These are phyloP conservation scores for Trametes hirsuta DNA, from an alignment of 1,284 basidiomycete species.

Conservation along the genomic window DNA sequence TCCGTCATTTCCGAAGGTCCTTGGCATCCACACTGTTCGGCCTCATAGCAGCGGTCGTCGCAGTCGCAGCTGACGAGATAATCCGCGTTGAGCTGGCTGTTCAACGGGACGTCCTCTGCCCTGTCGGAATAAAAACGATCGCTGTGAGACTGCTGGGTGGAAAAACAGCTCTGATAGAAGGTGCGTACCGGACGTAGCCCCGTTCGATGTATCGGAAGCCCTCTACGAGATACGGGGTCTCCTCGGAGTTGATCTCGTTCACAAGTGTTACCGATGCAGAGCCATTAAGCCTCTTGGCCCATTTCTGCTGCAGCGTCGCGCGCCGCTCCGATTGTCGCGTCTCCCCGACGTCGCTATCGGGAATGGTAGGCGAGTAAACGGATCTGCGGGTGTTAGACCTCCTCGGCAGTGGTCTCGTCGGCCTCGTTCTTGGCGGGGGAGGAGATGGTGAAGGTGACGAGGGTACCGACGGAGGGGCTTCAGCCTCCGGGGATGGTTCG, in stretches of 20 bases:
- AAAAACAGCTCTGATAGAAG: neutral
- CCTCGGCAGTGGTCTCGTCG: no score
- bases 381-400: neutral
- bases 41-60: constrained; percentile 29
- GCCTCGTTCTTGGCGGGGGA: neutral
- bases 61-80: constrained; percentile 39
- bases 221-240: constrained; percentile 44
- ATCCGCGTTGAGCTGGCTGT: constrained; percentile 2
- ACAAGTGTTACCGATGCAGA: constrained; percentile 52
- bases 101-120: constrained; percentile 23
- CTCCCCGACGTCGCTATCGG: neutral
- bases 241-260: constrained; percentile 51
- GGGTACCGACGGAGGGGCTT: no score
- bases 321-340: neutral
- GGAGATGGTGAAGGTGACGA: neutral
- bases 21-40: constrained; percentile 38
- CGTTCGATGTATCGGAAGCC: constrained; percentile 56
- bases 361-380: neutral
- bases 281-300: constrained; percentile 16
- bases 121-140: neutral
- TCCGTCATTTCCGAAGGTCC: constrained; percentile 32
- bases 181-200: constrained; percentile 50
- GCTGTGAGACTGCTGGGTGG: neutral
- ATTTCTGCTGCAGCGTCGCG: constrained; percentile 7
- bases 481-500: neutral